phyloP scores from a whole-genome alignment of 805 yeast species.

The Millerozyma acaciae region DNA sequence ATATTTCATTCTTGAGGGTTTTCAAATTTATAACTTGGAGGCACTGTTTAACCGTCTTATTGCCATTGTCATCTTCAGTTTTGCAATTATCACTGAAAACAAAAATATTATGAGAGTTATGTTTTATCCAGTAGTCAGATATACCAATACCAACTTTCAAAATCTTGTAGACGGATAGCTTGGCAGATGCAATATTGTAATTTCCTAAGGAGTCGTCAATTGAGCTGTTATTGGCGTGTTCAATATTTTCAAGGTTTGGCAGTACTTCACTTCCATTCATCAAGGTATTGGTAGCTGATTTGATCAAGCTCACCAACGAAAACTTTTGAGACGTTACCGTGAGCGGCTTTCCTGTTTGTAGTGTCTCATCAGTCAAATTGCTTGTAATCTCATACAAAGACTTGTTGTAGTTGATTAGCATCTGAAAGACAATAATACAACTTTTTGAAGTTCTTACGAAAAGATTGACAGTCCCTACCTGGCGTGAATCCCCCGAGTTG shows the following conservation, averaged over 20 bases:
- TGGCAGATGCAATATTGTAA: conserved; percentile 23
- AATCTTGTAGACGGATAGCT: conserved; percentile 26
- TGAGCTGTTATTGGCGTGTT: conserved; percentile 25
- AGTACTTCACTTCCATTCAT: conserved; percentile 21
- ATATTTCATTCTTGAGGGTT: conserved; percentile 25
- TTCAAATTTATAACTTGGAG: conserved; percentile 34
- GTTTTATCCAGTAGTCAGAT: conserved; percentile 32
- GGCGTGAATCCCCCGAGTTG: conserved; percentile 32
- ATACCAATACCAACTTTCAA: conserved; percentile 32
- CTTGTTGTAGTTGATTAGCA: conserved; percentile 24
- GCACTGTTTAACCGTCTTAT: neutral
- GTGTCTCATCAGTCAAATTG: conserved; percentile 20
- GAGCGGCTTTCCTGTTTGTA: conserved; percentile 35
- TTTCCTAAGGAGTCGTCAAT: conserved; percentile 31
- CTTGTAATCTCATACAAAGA: conserved; percentile 32
- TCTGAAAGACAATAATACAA: conserved; percentile 42
- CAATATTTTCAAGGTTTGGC: conserved; percentile 31
- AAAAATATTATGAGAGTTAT: conserved; percentile 36
- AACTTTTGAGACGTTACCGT: conserved; percentile 21
- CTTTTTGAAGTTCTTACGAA: conserved; percentile 39
- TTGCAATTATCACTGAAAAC: conserved; percentile 22
- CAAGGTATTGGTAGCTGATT: conserved; percentile 30
- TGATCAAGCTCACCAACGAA: conserved; percentile 26
- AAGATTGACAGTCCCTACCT: conserved; percentile 25
- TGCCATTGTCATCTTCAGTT: conserved; percentile 1